Conservation (phyloP, 2,329 filamentous ascomycete genomes). For the Apiospora phragmitis region DNA sequence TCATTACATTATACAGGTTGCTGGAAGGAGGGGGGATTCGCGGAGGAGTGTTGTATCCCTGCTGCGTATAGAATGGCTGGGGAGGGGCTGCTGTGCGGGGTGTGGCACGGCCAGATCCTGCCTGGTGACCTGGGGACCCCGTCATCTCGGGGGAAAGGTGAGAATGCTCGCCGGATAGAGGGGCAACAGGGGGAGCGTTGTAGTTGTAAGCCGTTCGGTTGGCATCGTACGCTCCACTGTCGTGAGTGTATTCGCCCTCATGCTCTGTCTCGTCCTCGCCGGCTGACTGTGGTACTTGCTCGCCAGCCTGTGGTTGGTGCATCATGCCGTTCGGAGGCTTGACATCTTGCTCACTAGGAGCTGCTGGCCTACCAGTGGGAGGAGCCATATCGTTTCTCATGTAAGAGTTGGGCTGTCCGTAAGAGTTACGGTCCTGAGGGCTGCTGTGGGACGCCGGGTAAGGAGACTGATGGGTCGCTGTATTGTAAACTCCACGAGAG, state of each 20-base stretch:
- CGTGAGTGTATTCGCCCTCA: conserved; percentile 84
- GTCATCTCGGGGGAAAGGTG: conserved; percentile 83
- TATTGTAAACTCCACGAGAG: conserved; percentile 77
- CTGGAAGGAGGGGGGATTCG: conserved; percentile 69
- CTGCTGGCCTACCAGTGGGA: conserved; percentile 63
- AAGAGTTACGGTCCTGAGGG: conserved; percentile 62
- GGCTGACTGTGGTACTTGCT: conserved; percentile 52
- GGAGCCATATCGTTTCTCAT: conserved; percentile 89
- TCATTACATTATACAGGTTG: conserved; percentile 88
- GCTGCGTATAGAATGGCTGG: conserved; percentile 71
- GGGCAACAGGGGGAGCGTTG: conserved; percentile 64
- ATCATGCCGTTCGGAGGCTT: conserved; percentile 69
- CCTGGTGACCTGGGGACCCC: conserved; percentile 76
- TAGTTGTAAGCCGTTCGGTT: conserved; percentile 79
- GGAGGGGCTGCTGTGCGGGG: conserved; percentile 74
- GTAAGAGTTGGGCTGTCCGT: conserved; percentile 67
- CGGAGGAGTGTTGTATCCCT: conserved; percentile 78
- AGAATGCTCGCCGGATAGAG: conserved; percentile 69
- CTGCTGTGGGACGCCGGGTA: conserved; percentile 65
- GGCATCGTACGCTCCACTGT: conserved; percentile 71
- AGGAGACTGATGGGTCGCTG: conserved; percentile 68
- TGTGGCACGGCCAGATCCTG: conserved; percentile 80
- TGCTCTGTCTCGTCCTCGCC: conserved; percentile 72
- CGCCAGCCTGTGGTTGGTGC: conserved; percentile 54
- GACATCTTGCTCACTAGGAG: conserved; percentile 64